These are phyloP conservation scores for Talaromyces sp. DNA, from an alignment of 2,329 filamentous ascomycete genomes.

Conservation along the genomic window DNA sequence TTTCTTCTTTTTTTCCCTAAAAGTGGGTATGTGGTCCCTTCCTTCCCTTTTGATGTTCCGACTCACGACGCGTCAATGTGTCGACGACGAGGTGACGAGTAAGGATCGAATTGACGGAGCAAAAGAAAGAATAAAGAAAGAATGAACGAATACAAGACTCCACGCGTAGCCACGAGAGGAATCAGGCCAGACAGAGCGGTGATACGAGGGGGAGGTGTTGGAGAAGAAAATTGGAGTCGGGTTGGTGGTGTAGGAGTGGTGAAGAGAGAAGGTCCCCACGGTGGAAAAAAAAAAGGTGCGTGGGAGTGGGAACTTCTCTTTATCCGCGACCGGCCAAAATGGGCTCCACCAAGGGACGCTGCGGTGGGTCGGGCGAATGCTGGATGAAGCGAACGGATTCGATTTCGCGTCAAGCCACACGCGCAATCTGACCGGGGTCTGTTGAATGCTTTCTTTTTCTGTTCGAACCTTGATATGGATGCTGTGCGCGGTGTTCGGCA, in stretches of 20 bases:
- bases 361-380: conserved; percentile 38
- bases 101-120: conserved; percentile 6
- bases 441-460: conserved; percentile 5
- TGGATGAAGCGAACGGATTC: conserved; percentile 24
- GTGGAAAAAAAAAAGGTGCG: conserved; percentile 39
- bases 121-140: neutral
- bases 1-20: neutral
- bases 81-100: neutral
- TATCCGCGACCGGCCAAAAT: conserved; percentile 42
- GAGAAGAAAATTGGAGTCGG: conserved; percentile 2
- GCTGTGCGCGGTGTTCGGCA: neutral
- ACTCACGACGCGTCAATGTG: conserved; percentile 12
- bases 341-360: conserved; percentile 34
- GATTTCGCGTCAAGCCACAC: conserved; percentile 36
- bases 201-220: conserved; percentile 4
- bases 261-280: conserved; percentile 38
- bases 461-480: neutral
- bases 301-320: conserved; percentile 40
- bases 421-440: conserved; percentile 19
- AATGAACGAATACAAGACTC: conserved; percentile 23
- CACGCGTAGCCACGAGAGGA: conserved; percentile 15
- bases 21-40: neutral
- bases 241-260: conserved; percentile 27
- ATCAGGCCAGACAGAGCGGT: neutral
- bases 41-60: neutral